phyloP scores from a whole-genome alignment of 208 protist species.

The Leishmania arabica region DNA sequence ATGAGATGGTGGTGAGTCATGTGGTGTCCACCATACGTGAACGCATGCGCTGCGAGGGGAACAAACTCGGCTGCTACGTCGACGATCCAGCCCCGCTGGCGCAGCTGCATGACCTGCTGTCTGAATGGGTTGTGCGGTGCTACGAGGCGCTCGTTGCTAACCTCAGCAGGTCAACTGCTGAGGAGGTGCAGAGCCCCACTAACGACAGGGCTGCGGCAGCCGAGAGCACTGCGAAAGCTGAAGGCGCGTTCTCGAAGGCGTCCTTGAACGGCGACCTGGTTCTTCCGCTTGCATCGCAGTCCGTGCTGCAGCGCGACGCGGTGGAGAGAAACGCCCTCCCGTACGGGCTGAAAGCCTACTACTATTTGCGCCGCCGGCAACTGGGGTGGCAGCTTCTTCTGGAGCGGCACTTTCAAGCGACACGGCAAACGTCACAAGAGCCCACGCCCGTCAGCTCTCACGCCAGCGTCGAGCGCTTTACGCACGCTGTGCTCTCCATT shows the following conservation, averaged over 20 bases:
- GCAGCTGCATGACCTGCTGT: constrained; percentile 20
- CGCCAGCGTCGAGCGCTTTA: not conserved
- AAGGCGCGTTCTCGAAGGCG: not conserved
- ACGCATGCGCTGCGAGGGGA: constrained; percentile 2
- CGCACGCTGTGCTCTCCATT: constrained; percentile 10
- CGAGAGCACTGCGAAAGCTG: constrained; percentile 3
- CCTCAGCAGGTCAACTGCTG: not conserved
- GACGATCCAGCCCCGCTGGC: constrained; percentile 16
- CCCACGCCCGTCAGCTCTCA: not conserved
- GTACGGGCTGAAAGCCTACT: constrained; percentile 34
- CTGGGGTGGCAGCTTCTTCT: constrained; percentile 27
- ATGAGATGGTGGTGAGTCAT: constrained; percentile 27
- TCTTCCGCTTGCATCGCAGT: constrained; percentile 5
- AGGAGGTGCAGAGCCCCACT: not conserved
- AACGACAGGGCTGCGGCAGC: not conserved
- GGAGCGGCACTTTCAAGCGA: constrained; percentile 8
- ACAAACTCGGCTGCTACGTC: constrained; percentile 6
- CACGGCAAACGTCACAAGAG: not conserved
- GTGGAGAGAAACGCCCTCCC: constrained; percentile 6
- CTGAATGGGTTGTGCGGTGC: constrained; percentile 22
- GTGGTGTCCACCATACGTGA: constrained; percentile 18
- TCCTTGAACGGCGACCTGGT: not conserved
- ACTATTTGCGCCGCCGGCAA: constrained; percentile 30
- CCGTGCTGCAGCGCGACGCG: not conserved
- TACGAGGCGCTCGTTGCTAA: constrained; percentile 20